A percentile compares a stretch with the other conserved stretches of the same genome.
Evolutionary conservation across 768 basidiomycete species (phyloP).

Genomic region (Macrolepiota dolichaula): DNA sequence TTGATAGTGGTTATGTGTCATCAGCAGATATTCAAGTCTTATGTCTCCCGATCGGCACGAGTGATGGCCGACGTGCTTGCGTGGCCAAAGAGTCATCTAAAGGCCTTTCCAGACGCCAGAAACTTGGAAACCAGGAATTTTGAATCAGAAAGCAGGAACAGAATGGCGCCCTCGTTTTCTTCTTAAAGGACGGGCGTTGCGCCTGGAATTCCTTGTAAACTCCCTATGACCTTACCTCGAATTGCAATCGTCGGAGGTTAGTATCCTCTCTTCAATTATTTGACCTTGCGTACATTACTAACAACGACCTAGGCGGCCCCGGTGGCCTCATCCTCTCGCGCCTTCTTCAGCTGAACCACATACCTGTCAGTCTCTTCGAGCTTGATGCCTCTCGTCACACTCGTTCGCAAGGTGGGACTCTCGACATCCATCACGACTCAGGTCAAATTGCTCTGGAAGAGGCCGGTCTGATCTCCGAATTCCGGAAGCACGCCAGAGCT

Average conservation of each 20-base stretch:
- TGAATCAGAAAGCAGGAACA: not conserved
- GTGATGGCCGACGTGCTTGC: not conserved
- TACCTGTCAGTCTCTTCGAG: conserved; percentile 20
- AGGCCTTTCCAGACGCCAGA: not conserved
- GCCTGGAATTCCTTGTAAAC: not conserved
- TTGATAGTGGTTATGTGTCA: too few relatives aligned
- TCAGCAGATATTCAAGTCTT: too few relatives aligned
- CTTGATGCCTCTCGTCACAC: conserved; percentile 17
- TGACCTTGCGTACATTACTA: not conserved
- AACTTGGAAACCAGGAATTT: too few relatives aligned
- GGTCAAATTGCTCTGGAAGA: conserved; percentile 21
- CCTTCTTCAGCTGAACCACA: conserved; percentile 16
- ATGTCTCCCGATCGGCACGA: not conserved
- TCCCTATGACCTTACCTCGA: not conserved
- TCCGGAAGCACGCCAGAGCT: conserved; percentile 17
- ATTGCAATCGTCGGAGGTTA: conserved; percentile 3
- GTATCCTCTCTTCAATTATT: too few relatives aligned
- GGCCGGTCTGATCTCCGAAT: conserved; percentile 22
- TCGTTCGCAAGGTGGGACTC: conserved; percentile 23
- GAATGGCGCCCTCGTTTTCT: not conserved
- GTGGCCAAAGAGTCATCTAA: not conserved
- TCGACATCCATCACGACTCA: conserved; percentile 23
- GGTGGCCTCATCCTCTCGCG: conserved; percentile 24
- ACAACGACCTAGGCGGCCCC: conserved; percentile 17
- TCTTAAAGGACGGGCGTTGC: not conserved